Conservation (phyloP, 305 asterid species). For the Fraxinus ornus region DNA sequence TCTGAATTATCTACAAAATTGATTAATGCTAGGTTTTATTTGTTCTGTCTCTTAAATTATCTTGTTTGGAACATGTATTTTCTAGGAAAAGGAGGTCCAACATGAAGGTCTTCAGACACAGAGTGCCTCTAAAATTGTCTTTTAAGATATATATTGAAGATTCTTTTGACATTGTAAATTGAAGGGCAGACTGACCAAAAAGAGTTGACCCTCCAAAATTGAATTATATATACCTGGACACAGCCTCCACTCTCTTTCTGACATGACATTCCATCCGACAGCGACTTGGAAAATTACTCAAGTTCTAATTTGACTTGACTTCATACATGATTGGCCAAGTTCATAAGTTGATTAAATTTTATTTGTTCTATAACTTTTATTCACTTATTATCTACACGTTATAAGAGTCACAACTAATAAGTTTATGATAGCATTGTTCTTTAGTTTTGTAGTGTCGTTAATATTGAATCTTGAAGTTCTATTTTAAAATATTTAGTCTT, state of each 20-base stretch:
- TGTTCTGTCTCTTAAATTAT: background rate
- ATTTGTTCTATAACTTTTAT: background rate
- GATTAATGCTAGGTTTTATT: background rate
- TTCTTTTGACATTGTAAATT: background rate
- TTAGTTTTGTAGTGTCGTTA: background rate
- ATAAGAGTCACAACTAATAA: background rate
- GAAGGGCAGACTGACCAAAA: background rate
- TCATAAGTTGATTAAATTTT: too few species aligned
- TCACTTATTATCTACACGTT: background rate
- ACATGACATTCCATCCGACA: background rate
- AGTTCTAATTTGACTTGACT: too few species aligned
- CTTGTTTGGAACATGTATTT: background rate
- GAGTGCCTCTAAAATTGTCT: slow-evolving; percentile 10
- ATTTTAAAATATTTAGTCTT: background rate
- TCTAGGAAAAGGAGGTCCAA: slow-evolving; percentile 2
- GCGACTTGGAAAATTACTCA: background rate
- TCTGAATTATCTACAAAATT: background rate
- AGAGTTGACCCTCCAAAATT: background rate
- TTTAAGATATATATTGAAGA: background rate
- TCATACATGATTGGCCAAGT: background rate
- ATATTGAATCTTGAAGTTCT: background rate
- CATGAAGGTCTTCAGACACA: background rate
- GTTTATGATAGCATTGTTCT: background rate
- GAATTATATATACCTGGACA: background rate
- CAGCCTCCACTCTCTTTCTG: background rate